These are phyloP conservation scores for Juglanconis sp. DNA, from an alignment of 2,329 filamentous ascomycete species.

Conservation along the genomic window DNA sequence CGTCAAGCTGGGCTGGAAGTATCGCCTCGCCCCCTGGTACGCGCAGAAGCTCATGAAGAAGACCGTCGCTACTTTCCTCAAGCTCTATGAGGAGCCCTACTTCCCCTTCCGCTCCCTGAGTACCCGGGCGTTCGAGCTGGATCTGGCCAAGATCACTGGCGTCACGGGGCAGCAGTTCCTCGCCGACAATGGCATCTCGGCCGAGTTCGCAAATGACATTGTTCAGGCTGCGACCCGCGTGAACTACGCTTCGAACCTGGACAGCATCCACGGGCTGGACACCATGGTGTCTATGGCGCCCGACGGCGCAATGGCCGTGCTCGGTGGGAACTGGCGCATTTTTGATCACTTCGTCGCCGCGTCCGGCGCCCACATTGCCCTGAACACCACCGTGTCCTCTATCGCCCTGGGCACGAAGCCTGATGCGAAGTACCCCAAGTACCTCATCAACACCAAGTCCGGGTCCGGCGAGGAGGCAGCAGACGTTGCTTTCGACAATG, in stretches of 20 bases:
- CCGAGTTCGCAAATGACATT: constrained; percentile 71
- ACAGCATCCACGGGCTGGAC: constrained; percentile 82
- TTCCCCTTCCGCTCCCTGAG: constrained; percentile 84
- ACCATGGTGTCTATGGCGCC: constrained; percentile 90
- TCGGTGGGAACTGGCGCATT: constrained; percentile 91
- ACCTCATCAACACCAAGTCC: constrained; percentile 40
- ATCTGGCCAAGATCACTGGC: constrained; percentile 62
- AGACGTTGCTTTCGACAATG: constrained; percentile 65
- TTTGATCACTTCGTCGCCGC: constrained; percentile 76
- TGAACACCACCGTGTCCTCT: constrained; percentile 65
- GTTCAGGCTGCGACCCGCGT: constrained; percentile 89
- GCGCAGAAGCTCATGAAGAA: constrained; percentile 69
- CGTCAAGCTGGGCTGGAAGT: constrained; percentile 78
- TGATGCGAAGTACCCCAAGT: constrained; percentile 40
- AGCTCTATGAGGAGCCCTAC: constrained; percentile 74
- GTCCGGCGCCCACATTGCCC: constrained; percentile 57
- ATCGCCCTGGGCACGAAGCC: constrained; percentile 50
- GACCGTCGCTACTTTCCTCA: constrained; percentile 70
- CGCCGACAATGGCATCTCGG: constrained; percentile 57
- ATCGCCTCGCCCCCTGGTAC: constrained; percentile 74
- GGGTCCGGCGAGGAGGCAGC: constrained; percentile 20
- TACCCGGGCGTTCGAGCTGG: constrained; percentile 63
- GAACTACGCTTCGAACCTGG: constrained; percentile 89
- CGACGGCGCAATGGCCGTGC: constrained; percentile 73
- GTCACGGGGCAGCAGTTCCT: constrained; percentile 74